Base-by-base conservation (phyloP, 768 basidiomycete genomes). In the Russula abietina region DNA sequence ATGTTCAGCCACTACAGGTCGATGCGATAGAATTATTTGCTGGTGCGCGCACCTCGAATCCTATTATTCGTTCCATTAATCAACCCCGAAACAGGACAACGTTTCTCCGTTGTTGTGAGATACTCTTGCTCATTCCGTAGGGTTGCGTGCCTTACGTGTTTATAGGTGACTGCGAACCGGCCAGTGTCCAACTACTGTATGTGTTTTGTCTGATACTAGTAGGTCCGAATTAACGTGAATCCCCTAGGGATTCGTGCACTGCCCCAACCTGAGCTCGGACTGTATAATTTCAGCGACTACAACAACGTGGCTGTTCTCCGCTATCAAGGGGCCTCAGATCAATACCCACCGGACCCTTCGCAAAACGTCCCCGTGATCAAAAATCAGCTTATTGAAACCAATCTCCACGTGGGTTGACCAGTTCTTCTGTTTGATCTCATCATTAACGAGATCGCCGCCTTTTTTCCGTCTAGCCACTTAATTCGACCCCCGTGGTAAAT, bases 171-270 rank as follows among this genome's bases (percentile, higher is more conserved):
- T 1, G 79, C 80, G 9, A 73, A 76, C 66, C 73, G 79, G 61
- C 66, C 72, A 9, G 71, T 79, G 12, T 73, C 67, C 43, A 82
- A 81, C 66, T 82, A 81, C 67, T 81, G 79, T 80, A 38, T 38
- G 67, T 69, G 64, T 53, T 55, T 61, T 22, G 24, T 59, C 14
- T 39, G 2, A 57, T 62, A 28, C 12, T 51, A 53, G 48, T 38
- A 36, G 22, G 30, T 49, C 14, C 1, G n/a, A 55, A 30, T 41
- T 12, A 58, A 45, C 24, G 14, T 10, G 9, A 56, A 45, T 17
- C 16, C 16, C 38, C 38, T 60, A 68, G 53, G 66, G 69, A 62
- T 60, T 33, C 71, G 75, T 71, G 28, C 57, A 69, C 59, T 65
- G 0, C 57, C 69, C 33, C 19, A 55, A 51, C 65, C 28, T 48